These are phyloP conservation scores for Polytrichum formosum DNA, from an alignment of 225 moss, liverwort and hornwort species.

Conservation along the genomic window DNA sequence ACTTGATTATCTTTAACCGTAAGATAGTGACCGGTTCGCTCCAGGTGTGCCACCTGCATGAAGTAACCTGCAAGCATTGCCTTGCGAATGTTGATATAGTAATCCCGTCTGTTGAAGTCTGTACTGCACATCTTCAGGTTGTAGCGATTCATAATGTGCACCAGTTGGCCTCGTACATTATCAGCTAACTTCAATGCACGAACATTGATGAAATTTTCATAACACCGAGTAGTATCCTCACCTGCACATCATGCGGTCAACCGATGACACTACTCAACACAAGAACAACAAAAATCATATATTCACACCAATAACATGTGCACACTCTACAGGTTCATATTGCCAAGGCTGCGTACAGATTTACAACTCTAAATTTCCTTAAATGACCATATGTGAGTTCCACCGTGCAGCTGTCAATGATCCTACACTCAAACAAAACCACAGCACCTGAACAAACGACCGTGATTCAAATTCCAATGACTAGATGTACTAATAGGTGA, in stretches of 20 bases:
- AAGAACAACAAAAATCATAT: too few relatives aligned
- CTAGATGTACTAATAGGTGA: background rate
- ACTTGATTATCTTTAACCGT: conserved; percentile 99
- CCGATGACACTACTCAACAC: too few relatives aligned
- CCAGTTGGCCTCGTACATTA: conserved; percentile 87
- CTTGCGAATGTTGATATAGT: conserved; percentile 91
- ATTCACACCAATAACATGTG: too few relatives aligned
- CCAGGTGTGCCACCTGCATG: conserved; percentile 99
- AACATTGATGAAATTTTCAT: conserved; percentile 95
- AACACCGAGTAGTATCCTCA: conserved; percentile 98
- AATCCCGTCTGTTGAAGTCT: conserved; percentile 86
- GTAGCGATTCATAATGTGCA: conserved; percentile 99
- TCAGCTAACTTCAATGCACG: conserved; percentile 96
- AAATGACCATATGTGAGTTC: too few relatives aligned
- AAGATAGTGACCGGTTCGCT: conserved; percentile 93
- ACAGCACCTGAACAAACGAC: too few relatives aligned
- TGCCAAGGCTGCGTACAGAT: too few relatives aligned
- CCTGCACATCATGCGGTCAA: conserved; percentile 26
- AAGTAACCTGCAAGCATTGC: conserved; percentile 99
- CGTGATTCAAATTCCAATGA: background rate
- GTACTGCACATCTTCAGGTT: conserved; percentile 98
- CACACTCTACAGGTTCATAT: too few relatives aligned
- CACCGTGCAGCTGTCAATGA: too few relatives aligned
- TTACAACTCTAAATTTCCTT: too few relatives aligned
- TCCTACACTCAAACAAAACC: too few relatives aligned